phyloP scores from a whole-genome alignment of 2,329 filamentous ascomycete genomes.

The Phaeosphaeria sp. region DNA sequence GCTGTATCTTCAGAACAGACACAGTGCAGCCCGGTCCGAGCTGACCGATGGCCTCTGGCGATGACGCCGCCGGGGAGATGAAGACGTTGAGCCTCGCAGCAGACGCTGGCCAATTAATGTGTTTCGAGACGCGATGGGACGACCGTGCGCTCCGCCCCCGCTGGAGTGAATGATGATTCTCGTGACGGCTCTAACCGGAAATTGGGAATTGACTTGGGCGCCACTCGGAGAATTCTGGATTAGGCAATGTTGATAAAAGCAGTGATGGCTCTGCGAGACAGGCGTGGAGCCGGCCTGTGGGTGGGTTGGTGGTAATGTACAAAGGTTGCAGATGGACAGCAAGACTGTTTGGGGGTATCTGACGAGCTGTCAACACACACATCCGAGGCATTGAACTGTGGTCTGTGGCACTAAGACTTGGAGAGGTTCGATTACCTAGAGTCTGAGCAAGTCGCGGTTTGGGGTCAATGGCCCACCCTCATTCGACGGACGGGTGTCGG shows the following conservation, averaged over 20 bases:
- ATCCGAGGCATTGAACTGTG: constrained; percentile 12
- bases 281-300: constrained; percentile 11
- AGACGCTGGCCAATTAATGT: constrained; percentile 42
- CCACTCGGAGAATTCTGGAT: constrained; percentile 40
- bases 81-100: constrained; percentile 31
- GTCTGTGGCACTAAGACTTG: constrained; percentile 29
- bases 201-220: constrained; percentile 27
- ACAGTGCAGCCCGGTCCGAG: constrained; percentile 43
- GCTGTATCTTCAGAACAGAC: constrained; percentile 38
- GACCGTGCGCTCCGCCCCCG: constrained; percentile 33
- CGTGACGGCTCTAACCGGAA: constrained; percentile 35
- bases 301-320: constrained; percentile 28
- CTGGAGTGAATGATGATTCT: constrained; percentile 41
- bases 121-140: constrained; percentile 27
- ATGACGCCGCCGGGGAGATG: constrained; percentile 34
- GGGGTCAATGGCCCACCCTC: constrained; percentile 30
- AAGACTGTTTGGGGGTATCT: constrained; percentile 25
- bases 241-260: constrained; percentile 31
- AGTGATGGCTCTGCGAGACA: constrained; percentile 28
- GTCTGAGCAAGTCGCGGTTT: constrained; percentile 38
- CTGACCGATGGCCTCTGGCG: constrained; percentile 36
- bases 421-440: constrained; percentile 38
- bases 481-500: constrained; percentile 38
- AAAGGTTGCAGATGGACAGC: constrained; percentile 25
- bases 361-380: constrained; percentile 35